Percentiles rank a stretch among this genome's conserved stretches.
These are phyloP conservation scores for Leptographium wingfieldii DNA, from an alignment of 2,329 filamentous ascomycete genomes.

Conservation along the genomic window DNA sequence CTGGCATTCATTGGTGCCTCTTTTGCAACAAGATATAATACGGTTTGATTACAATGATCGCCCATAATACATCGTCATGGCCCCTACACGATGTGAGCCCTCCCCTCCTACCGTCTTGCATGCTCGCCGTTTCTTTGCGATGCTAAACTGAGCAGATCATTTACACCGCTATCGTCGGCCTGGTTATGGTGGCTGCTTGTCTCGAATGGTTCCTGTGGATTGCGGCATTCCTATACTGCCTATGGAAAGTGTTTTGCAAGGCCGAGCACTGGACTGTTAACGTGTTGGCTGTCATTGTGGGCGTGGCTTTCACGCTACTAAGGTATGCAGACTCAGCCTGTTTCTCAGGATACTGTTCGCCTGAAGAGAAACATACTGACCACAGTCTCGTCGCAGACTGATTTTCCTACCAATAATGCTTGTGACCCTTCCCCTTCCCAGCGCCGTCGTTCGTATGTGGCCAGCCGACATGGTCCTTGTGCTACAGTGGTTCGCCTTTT, in stretches of 20 bases:
- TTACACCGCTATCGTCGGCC: constrained; percentile 68
- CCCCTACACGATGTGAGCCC: constrained; percentile 33
- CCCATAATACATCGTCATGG: constrained; percentile 32
- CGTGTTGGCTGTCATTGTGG: constrained; percentile 64
- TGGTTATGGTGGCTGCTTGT: constrained; percentile 71
- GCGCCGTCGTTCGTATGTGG: constrained; percentile 58
- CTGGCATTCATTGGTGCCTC: background rate
- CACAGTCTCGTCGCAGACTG: constrained; percentile 32
- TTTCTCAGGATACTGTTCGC: background rate
- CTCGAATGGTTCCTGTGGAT: constrained; percentile 95
- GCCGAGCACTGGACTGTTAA: constrained; percentile 79
- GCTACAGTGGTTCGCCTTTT: constrained; percentile 93
- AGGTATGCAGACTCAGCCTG: constrained; percentile 41
- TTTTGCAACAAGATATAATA: background rate
- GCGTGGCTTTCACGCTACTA: constrained; percentile 54
- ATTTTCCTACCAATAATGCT: constrained; percentile 92
- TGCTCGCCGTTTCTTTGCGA: background rate
- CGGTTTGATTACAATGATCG: constrained; percentile 24
- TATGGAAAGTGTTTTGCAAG: constrained; percentile 78
- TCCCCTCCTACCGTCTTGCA: background rate
- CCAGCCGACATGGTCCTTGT: constrained; percentile 54
- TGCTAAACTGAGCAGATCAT: constrained; percentile 49
- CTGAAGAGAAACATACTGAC: background rate
- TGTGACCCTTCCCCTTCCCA: constrained; percentile 75
- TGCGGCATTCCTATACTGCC: constrained; percentile 83